Conservation (phyloP, 352 stramenopile species). For the Achlya hypogyna region DNA sequence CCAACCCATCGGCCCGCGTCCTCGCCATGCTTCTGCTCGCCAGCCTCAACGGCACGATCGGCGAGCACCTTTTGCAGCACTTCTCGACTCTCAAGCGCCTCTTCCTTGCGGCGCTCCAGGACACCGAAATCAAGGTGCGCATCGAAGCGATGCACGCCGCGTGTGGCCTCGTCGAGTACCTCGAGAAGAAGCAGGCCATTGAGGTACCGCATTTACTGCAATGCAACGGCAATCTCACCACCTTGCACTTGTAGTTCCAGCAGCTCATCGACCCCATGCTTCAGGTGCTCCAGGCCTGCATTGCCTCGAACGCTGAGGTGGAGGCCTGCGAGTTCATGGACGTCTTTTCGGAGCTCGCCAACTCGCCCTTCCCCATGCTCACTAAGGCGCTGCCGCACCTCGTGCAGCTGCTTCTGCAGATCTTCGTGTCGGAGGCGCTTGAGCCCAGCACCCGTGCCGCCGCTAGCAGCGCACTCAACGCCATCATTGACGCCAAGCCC, state of each 20-base stretch:
- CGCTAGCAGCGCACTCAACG: slow-evolving; percentile 70
- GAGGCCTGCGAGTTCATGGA: slow-evolving; percentile 84
- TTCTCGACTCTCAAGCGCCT: slow-evolving; percentile 75
- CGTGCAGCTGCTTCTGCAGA: slow-evolving; percentile 75
- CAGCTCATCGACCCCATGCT: slow-evolving; percentile 76
- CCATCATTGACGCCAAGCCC: slow-evolving; percentile 84
- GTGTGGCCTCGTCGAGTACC: slow-evolving; percentile 70
- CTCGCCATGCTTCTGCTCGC: slow-evolving; percentile 90
- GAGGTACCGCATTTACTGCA: neutral
- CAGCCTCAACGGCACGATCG: slow-evolving; percentile 90
- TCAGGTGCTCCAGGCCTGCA: slow-evolving; percentile 76
- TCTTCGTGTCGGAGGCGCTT: slow-evolving; percentile 64
- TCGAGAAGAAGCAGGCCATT: slow-evolving; percentile 48
- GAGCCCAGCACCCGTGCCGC: slow-evolving; percentile 70
- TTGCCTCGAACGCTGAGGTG: slow-evolving; percentile 57
- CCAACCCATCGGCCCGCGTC: slow-evolving; percentile 75
- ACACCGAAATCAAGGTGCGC: slow-evolving; percentile 74
- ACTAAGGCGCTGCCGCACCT: slow-evolving; percentile 71
- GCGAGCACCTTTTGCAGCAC: slow-evolving; percentile 69
- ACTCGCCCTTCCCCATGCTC: slow-evolving; percentile 75
- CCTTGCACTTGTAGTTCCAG: slow-evolving; percentile 35
- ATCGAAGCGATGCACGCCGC: slow-evolving; percentile 72
- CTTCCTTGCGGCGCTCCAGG: slow-evolving; percentile 59
- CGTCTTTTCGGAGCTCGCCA: slow-evolving; percentile 78
- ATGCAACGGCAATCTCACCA: slow-evolving; percentile 25